Conservation (phyloP, 495 filamentous ascomycete genomes). For the Penicillium roqueforti region DNA sequence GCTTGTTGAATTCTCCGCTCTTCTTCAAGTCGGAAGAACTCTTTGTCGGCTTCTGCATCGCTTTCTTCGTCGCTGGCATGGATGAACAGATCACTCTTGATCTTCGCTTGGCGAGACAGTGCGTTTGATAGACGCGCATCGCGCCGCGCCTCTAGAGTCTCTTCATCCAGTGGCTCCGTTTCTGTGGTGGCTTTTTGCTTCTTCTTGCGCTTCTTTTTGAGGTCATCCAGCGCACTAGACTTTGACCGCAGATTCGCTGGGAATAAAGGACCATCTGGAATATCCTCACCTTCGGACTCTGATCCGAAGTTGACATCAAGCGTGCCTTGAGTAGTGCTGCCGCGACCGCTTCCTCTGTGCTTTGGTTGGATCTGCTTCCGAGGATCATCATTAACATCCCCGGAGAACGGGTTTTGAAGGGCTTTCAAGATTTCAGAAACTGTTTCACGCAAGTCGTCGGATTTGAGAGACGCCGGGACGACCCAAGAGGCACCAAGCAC, state of each 20-base stretch:
- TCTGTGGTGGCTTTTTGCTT: constrained; percentile 33
- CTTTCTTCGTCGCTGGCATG: constrained; percentile 74
- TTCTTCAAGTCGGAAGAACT: constrained; percentile 71
- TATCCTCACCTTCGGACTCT: constrained; percentile 57
- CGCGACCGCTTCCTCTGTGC: constrained; percentile 40
- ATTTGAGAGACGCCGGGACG: constrained; percentile 61
- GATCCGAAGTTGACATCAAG: constrained; percentile 54
- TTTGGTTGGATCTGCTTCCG: constrained; percentile 73
- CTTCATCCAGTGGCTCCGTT: constrained; percentile 46
- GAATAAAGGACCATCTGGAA: constrained; percentile 65
- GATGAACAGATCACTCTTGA: constrained; percentile 82
- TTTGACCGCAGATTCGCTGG: constrained; percentile 49
- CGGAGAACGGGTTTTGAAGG: constrained; percentile 67
- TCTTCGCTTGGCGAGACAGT: constrained; percentile 61
- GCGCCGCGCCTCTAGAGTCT: constrained; percentile 46
- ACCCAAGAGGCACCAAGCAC: constrained; percentile 76
- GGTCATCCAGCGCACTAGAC: constrained; percentile 43
- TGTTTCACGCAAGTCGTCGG: constrained; percentile 58
- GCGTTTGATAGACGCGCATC: constrained; percentile 53
- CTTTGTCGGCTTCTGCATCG: constrained; percentile 59
- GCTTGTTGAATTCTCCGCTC: constrained; percentile 49
- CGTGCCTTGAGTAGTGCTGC: constrained; percentile 36
- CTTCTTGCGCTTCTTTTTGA: constrained; percentile 53
- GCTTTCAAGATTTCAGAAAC: constrained; percentile 62
- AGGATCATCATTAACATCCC: constrained; percentile 63